Evolutionary conservation across 2,329 filamentous ascomycete genomes (phyloP), one percentile per base, ranked within the genome.

Genomic region (Cercospora citrullina): DNA sequence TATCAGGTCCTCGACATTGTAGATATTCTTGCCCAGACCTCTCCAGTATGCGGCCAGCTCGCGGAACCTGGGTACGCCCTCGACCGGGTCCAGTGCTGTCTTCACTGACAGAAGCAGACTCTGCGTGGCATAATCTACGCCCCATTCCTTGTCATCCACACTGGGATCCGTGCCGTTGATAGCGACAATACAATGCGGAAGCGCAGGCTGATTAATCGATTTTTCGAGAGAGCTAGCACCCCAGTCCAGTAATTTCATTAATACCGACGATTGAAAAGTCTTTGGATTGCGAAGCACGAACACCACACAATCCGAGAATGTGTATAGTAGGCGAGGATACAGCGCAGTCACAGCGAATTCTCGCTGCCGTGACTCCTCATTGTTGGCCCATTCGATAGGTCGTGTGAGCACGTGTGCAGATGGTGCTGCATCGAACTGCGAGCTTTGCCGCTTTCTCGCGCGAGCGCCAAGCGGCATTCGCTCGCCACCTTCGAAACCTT

Each of bases 121-220:
- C 64, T 77, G 75, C 0, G 76, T 78, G 1, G 77, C 76, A 64
- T 74, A 77, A 42, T 74, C 72, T 63, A 75, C 74, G 57, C 77
- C 75, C 77, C 77, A 78, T 66, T 78, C 75, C 26, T 72, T 71
- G n/a, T 76, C 76, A 39, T 78, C 74, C 1, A 78, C 75, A 4
- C 68, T 70, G 9, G 76, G 76, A 66, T 77, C 76, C 3, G 74
- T 75, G 5, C 75, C 77, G 42, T 78, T 78, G 39, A 87, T 76
- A 0, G 83, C 84, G 51, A 87, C 83, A 63, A 87, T 81, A 5
- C 83, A 85, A 71, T 86, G 84, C 2, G 86, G 85, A 3, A 87
- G 79, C 2, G 83, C 80, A 0, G 85, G 85, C 69, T 87, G 85
- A 67, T 87, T 87, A 53, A 83, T 80, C 0, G 84, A 85, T 67